These are phyloP conservation scores for Athelia sp. DNA, from an alignment of 1,284 basidiomycete genomes.

Conservation along the genomic window DNA sequence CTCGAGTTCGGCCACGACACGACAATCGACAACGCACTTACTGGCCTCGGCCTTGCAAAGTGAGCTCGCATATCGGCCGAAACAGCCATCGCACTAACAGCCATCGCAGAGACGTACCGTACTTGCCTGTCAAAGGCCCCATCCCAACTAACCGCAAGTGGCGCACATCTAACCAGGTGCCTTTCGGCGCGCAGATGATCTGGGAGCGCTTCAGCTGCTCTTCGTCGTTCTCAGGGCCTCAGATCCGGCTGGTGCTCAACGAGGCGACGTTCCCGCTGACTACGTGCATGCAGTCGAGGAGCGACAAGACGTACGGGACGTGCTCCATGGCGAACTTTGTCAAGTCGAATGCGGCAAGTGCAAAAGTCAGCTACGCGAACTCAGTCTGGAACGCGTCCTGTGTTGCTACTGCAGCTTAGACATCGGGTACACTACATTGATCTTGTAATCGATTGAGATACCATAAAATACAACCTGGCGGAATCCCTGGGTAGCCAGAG, in stretches of 20 bases:
- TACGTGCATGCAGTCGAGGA: constrained; percentile 21
- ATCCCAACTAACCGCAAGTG: constrained; percentile 28
- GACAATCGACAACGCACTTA: constrained; percentile 39
- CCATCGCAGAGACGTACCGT: constrained; percentile 24
- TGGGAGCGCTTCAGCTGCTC: constrained; percentile 40
- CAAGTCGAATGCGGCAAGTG: constrained; percentile 23
- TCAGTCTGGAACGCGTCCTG: constrained; percentile 34
- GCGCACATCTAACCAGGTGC: constrained; percentile 37
- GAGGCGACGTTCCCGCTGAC: constrained; percentile 34
- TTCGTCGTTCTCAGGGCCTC: constrained; percentile 26
- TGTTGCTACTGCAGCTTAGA: too few relatives aligned
- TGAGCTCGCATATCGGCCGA: constrained; percentile 13
- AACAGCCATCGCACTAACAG: background rate
- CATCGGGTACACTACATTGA: too few relatives aligned
- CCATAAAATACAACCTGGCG: too few relatives aligned
- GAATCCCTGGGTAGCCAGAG: too few relatives aligned
- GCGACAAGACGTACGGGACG: constrained; percentile 29
- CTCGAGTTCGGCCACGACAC: constrained; percentile 48
- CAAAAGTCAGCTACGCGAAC: constrained; percentile 25
- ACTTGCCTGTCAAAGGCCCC: constrained; percentile 27
- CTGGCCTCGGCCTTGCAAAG: constrained; percentile 37
- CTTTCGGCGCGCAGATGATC: constrained; percentile 40
- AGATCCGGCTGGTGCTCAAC: constrained; percentile 41
- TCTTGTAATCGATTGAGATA: too few relatives aligned
- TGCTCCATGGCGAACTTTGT: constrained; percentile 34